Evolutionary conservation across 345 rosid genomes (phyloP), one percentile per base, ranked within the genome.

Genomic region (Heritiera fomes): DNA sequence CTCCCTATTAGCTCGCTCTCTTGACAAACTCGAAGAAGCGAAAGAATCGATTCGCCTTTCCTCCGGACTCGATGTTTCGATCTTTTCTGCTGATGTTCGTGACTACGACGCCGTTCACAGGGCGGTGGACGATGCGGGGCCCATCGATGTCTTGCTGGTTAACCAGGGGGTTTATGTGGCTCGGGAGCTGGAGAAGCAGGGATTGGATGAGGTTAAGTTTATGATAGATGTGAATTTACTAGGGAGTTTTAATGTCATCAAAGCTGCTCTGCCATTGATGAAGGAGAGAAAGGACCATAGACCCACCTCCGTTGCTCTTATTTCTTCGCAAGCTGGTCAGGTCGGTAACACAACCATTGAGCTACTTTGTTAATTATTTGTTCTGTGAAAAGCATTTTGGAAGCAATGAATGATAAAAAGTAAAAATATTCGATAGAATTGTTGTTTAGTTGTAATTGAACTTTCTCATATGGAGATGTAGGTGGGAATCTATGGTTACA

Each of bases 251-350:
- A 88, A 94, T n/a, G 79, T 94, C 82, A 84, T 94, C 45, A 93
- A 93, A 56, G 95, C 97, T 23, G 93, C 94, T 43, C 81, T 93
- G 79, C 94, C 97, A 2, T 83, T 76, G 43, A 93, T 94, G 94
- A 91, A 91, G 82, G 79, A 72, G 5, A 86, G 94, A 80, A 71
- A 77, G 61, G 89, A 77, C 8, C 80, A 84, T 32, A 82, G 86
- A 18, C 91, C 97, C 34, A 90, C 80, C 1, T 91, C 97, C 0
- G 89, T 93, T n/a, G 84, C 90, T 82, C 88, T 94, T 68, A 79
- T 94, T 81, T 91, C 97, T 0, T 93, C 98, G 43, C 97, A 94
- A 79, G 98, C 95, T 3, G 98, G 98, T 67, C 98, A 91, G 94
- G 98, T 91, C 75, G 46, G 47, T 45, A 1, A 11, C 18, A 13